These are phyloP conservation scores for Didymellaceae sp. DNA, from an alignment of 2,329 filamentous ascomycete genomes.

Conservation along the genomic window DNA sequence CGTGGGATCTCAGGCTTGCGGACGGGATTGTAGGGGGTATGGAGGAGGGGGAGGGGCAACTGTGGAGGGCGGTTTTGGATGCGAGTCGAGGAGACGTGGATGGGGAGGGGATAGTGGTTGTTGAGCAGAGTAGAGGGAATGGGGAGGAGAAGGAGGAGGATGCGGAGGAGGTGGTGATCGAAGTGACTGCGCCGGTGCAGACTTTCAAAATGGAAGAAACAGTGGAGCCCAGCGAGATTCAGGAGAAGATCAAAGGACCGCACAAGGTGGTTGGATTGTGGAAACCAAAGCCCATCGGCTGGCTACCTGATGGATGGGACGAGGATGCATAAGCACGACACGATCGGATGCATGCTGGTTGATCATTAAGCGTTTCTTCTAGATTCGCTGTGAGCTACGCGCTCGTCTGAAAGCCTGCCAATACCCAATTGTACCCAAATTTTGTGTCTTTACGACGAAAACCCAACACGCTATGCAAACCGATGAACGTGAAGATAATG, in stretches of 20 bases:
- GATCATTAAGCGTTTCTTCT: too few species aligned
- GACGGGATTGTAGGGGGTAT: constrained; percentile 38
- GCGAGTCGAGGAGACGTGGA: constrained; percentile 31
- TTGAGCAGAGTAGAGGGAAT: constrained; percentile 5
- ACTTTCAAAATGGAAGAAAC: background rate
- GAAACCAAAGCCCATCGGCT: constrained; percentile 42
- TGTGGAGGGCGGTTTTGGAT: constrained; percentile 39
- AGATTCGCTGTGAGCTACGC: background rate
- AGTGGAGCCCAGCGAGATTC: background rate
- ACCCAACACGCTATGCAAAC: constrained; percentile 8
- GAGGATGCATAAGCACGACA: constrained; percentile 23
- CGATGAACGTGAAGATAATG: constrained; percentile 1
- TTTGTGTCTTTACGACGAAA: background rate
- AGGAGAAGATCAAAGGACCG: constrained; percentile 31
- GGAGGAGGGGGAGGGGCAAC: constrained; percentile 11
- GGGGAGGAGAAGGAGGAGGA: constrained; percentile 1
- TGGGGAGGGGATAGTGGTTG: constrained; percentile 15
- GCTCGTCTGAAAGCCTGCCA: background rate
- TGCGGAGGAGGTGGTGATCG: background rate
- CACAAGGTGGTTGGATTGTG: constrained; percentile 42
- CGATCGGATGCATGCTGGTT: too few species aligned
- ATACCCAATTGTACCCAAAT: background rate
- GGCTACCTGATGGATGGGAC: constrained; percentile 34
- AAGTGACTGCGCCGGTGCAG: background rate
- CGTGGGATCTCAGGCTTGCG: constrained; percentile 49